Base-by-base conservation (phyloP, 768 basidiomycete genomes). In the Cystobasidium ongulense region DNA sequence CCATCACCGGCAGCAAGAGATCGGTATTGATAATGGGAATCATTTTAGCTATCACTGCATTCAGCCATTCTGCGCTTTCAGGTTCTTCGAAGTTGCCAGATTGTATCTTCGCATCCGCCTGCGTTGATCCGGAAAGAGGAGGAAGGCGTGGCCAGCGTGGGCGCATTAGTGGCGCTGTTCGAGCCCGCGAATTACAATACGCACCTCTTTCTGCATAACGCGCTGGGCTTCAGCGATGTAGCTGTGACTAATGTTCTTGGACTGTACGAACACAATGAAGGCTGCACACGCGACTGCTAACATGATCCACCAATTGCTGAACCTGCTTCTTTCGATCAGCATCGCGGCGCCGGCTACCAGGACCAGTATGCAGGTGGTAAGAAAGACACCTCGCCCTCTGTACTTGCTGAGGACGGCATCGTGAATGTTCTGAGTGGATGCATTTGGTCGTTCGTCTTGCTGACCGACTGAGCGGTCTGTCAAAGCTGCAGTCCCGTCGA, bases 1-100 rank as follows among this genome's bases (percentile, higher is more conserved):
- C 68, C 25, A 71, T 52, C 10, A 71, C 7, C n/a, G 68, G 68
- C 18, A 71, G 54, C 31, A 61, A 11, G 8, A 71, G 68, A 36
- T 71, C 68, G 5, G 68, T 71, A 29, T 71, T 71, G 68, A 71
- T 7, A n/a, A 71, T 36, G 18, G 68, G 68, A 4, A 36, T 10
- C 8, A 71, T 13, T 25, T 71, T 71, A 10, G 25, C 54, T 27
- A 71, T 59, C 10, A 71, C 25, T 21, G 25, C 53, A 29, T 71
- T 71, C 29, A 71, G 52, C 68, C 68, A 71, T 54, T 71, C 68
- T 23, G 53, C 68, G 4, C 13, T 71, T 59, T 71, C 68, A 43
- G 46, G 46, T 13, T 23, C 23, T 52, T 53, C 39, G 27, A 50
- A 53, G 57, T 59, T 29, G 25, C 57, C 57, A 35, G 29, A 11